Evolutionary conservation across 208 protist species (phyloP), one percentile per base, ranked within the genome.

Genomic region (Phytomonas francai): DNA sequence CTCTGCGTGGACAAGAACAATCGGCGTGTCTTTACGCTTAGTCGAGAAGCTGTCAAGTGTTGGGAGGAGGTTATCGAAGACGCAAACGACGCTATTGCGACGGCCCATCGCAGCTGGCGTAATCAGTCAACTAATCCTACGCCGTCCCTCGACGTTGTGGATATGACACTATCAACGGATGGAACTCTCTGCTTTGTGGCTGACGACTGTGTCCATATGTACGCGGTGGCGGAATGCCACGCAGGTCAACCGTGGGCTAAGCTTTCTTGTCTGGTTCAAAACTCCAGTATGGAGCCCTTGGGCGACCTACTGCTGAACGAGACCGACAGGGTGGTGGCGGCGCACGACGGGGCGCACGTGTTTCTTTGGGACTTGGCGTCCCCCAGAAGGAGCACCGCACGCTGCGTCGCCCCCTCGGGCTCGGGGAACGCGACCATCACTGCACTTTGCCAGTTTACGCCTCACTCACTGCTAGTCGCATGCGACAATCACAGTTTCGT

Each of bases 151-250:
- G 63, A 71, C 32, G 85, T 88, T 51, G 11, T 36, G 14, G 62
- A 75, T 36, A 77, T 95, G 73, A 67, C 72, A 5, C 66, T 95
- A 0, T 92, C 89, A 30, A 29, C 59, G 3, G 89, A 95, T 68
- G 84, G 73, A 56, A 85, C 80, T 8, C 70, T 92, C 27, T 95
- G 89, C 68, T 85, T 89, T 56, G 76, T 92, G 27, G 84, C 86
- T 5, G 89, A 95, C 65, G 89, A 95, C 72, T 84, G 72, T 68
- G 72, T 95, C 25, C 79, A 92, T 69, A 67, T 89, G 7, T 95
- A 90, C 65, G 68, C 68, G 25, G 67, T 85, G 34, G 65, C 54
- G n/a, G 33, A 66, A 30, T 83, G 85, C 73, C 36, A 31, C 42
- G 83, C 89, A 0, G 89, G 89, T 0, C 74, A 86, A 51, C 63